Conservation (phyloP, 371 early-diverging fungal genomes). For the Saksenaea oblongispora region DNA sequence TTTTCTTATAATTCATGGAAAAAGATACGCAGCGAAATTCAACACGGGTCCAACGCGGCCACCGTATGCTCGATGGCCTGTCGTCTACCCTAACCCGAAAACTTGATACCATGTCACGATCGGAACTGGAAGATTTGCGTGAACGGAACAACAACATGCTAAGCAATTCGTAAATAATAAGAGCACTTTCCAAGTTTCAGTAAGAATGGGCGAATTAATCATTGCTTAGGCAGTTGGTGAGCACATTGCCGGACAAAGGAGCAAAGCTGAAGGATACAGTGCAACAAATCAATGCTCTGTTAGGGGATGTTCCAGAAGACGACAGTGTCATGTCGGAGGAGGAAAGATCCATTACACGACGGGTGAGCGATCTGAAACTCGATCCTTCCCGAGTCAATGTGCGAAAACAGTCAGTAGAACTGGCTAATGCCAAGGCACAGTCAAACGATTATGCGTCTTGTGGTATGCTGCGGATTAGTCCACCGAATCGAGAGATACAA, state of each 20-base stretch:
- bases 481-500: neutral
- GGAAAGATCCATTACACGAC: slow-evolving; percentile 10
- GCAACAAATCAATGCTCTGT: slow-evolving; percentile 18
- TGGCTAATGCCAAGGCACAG: slow-evolving; percentile 12
- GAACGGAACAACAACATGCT: slow-evolving; percentile 27
- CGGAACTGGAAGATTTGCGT: slow-evolving; percentile 19
- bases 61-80: slow-evolving; percentile 22
- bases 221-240: slow-evolving; percentile 9
- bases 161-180: slow-evolving; percentile 29
- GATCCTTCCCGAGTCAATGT: slow-evolving; percentile 10
- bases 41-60: slow-evolving; percentile 3
- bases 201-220: neutral
- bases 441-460: neutral
- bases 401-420: slow-evolving; percentile 17
- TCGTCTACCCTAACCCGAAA: slow-evolving; percentile 23
- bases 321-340: slow-evolving; percentile 5
- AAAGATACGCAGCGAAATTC: neutral
- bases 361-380: slow-evolving; percentile 21
- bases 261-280: slow-evolving; percentile 30
- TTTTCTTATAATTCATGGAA: neutral
- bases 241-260: slow-evolving; percentile 41
- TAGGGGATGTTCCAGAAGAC: slow-evolving; percentile 11
- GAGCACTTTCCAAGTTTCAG: neutral
- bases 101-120: slow-evolving; percentile 23
- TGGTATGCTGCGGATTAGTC: slow-evolving; percentile 1